Percentiles rank a stretch among this genome's conserved stretches.
Conservation (phyloP, 2,329 filamentous ascomycete species). For the Cercospora zeina region DNA sequence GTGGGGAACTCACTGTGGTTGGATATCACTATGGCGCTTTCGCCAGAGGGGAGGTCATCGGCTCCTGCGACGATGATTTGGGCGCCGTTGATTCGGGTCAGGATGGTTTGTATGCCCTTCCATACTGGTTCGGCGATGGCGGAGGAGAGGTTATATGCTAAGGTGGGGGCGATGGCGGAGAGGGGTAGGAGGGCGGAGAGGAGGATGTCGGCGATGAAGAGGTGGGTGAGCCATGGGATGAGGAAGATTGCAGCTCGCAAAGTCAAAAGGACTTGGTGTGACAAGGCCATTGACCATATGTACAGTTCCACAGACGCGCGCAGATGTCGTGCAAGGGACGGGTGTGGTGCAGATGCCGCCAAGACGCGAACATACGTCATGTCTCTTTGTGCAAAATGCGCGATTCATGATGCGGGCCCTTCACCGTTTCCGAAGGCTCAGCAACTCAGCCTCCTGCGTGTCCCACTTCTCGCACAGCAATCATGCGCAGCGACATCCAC, state of each 20-base stretch:
- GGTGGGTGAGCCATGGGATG: constrained; percentile 55
- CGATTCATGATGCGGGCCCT: neutral
- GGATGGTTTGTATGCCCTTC: constrained; percentile 60
- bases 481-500: neutral
- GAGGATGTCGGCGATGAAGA: constrained; percentile 55
- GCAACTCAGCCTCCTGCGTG: neutral
- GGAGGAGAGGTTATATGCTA: constrained; percentile 58
- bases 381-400: neutral
- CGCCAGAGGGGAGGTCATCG: constrained; percentile 53
- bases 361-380: neutral
- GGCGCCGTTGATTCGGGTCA: constrained; percentile 57
- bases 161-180: constrained; percentile 45
- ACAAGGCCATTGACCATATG: constrained; percentile 1
- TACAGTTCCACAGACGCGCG: neutral
- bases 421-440: neutral
- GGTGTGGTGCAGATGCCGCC: neutral
- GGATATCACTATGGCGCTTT: constrained; percentile 61
- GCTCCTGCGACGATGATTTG: constrained; percentile 55
- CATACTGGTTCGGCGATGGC: constrained; percentile 57
- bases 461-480: neutral
- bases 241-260: constrained; percentile 38
- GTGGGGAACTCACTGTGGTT: constrained; percentile 49
- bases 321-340: neutral
- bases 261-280: constrained; percentile 38
- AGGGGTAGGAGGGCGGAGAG: constrained; percentile 41